Evolutionary conservation across 495 filamentous ascomycete genomes (phyloP), one percentile per base, ranked within the genome.

Genomic region (Aspergillus olivimuriae): DNA sequence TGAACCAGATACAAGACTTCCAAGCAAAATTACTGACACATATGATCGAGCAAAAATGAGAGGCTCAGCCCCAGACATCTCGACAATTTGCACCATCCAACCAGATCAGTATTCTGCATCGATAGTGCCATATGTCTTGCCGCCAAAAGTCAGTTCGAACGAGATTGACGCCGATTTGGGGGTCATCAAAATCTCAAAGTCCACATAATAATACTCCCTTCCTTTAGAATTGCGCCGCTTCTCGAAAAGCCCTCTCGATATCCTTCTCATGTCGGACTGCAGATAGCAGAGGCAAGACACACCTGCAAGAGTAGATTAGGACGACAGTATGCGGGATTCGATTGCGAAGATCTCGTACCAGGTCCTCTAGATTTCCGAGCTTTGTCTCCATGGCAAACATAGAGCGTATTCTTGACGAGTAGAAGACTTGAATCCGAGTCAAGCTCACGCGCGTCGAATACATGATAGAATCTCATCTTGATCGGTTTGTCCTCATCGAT

Each of bases 81-180:
- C n/a, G n/a, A n/a, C n/a, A n/a, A n/a, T n/a, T n/a, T n/a, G n/a
- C n/a, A n/a, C n/a, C n/a, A n/a, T n/a, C n/a, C n/a, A n/a, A n/a
- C n/a, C n/a, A n/a, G n/a, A n/a, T n/a, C n/a, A 53, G 31, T 58
- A 60, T 11, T 40, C 22, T 4, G 47, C 46, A 30, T 37, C 38
- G 0, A 56, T 40, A 0, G 14, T 45, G 1, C 56, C 58, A 26
- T 57, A 64, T 0, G 48, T 43, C 4, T 44, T 22, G 0, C 43
- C 45, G 12, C 60, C 53, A 14, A 61, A 54, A 10, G 50, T 23
- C 2, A 55, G 17, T 4, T 60, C 45, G 18, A 61, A 55, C 1
- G 49, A 11, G 19, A 61, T 18, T 0, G 47, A 57, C 2, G 51
- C 49, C 1, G 51, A 60, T 10, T 2, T 28, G 0, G 58, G 51